Evolutionary conservation across 2,329 filamentous ascomycete species (phyloP), one percentile per base, ranked within the genome.

Genomic region (Chaetomiaceae sp.): DNA sequence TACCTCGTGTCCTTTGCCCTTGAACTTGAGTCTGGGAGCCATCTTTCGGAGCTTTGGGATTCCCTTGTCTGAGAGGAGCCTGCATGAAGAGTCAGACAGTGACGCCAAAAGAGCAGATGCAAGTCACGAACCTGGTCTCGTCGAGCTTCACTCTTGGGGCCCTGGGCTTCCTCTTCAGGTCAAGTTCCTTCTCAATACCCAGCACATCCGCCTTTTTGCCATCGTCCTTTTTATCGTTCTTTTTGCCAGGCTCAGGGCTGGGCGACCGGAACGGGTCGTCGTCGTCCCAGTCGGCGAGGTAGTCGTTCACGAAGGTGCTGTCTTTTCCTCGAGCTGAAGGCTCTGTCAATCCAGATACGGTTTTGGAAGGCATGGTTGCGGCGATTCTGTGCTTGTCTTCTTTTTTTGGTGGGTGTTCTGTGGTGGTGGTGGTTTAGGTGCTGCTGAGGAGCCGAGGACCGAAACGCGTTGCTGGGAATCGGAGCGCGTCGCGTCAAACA

Each of bases 1-100:
- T 66, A 91, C 88, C 75, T 99, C 94, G 67, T 97, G 89, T 0
- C 91, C 92, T 70, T 95, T 97, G 46, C 94, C 94, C 68, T 92
- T 95, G 62, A 96, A 83, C 60, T 82, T 89, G 19, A 96, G 72
- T 27, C 83, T 79, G 49, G 82, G 84, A 0, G 89, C 85, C 62
- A 84, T 84, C 57, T 78, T 82, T 38, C 88, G 84, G 48, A 99
- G 74, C 63, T 87, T 90, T 1, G 90, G 89, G 56, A 99, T 91
- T 1, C 94, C 94, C 44, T 83, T 80, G 19, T 85, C 80, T 3
- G 90, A 94, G 1, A 97, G 77, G n/a, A 97, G 73, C 60, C 90
- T 91, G 25, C 51, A 5, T 31, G 31, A 31, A 17, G n/a, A 23
- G 36, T 66, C 34, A 63, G 59, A 14, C 14, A 31, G 27, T 7